These are phyloP conservation scores for Diaporthe ampelina DNA, from an alignment of 2,329 filamentous ascomycete genomes.

Conservation along the genomic window DNA sequence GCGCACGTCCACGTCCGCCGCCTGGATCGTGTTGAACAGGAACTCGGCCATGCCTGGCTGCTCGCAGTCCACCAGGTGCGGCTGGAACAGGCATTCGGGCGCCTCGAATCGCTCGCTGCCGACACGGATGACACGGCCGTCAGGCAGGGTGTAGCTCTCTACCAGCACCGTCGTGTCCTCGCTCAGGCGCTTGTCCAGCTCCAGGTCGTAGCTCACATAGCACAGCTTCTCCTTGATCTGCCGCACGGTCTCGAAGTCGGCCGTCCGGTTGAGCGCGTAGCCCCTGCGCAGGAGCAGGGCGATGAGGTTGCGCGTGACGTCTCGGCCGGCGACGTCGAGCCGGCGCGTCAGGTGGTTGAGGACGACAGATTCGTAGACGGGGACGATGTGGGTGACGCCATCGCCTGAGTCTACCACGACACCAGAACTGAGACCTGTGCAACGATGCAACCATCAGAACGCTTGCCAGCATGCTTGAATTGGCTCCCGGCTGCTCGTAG, in stretches of 20 bases:
- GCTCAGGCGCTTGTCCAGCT: constrained; percentile 93
- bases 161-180: constrained; percentile 98
- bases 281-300: constrained; percentile 92
- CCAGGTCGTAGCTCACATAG: constrained; percentile 98
- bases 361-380: constrained; percentile 97
- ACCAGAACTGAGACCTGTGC: constrained; percentile 83
- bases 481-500: neutral
- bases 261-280: constrained; percentile 97
- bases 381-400: constrained; percentile 98
- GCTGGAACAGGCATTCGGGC: constrained; percentile 98
- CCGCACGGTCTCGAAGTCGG: constrained; percentile 98
- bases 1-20: constrained; percentile 94
- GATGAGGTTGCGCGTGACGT: constrained; percentile 98
- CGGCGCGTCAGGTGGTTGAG: constrained; percentile 96
- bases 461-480: neutral
- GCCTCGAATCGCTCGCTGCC: constrained; percentile 98
- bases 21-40: constrained; percentile 98
- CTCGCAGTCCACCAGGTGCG: constrained; percentile 96
- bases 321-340: constrained; percentile 94
- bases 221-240: constrained; percentile 99
- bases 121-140: constrained; percentile 95
- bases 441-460: constrained; percentile 3
- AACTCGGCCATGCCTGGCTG: constrained; percentile 97
- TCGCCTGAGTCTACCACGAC: constrained; percentile 99
- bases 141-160: constrained; percentile 96